Conservation (phyloP, 306 rosid genomes). For the Hippophae tibetana region DNA sequence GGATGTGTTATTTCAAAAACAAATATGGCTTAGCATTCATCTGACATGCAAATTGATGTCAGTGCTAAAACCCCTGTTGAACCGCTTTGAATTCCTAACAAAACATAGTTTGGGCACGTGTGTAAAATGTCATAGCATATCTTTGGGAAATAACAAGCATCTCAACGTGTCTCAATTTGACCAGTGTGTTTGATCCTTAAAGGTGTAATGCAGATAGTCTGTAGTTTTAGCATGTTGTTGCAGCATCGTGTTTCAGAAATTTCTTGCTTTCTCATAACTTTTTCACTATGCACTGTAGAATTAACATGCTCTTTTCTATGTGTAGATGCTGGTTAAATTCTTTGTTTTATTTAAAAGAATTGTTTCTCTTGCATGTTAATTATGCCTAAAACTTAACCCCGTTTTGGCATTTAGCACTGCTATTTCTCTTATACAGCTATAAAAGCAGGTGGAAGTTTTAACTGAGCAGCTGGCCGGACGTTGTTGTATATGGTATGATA, state of each 20-base stretch:
- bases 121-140: too few relatives aligned
- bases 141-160: too few relatives aligned
- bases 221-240: too few relatives aligned
- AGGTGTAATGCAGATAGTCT: too few relatives aligned
- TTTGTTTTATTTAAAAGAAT: slow-evolving; percentile 13
- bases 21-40: slow-evolving; percentile 22
- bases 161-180: too few relatives aligned
- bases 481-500: slow-evolving; percentile 80
- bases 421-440: slow-evolving; percentile 71
- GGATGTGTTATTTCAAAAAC: slow-evolving; percentile 24
- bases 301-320: background rate
- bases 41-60: slow-evolving; percentile 18
- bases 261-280: too few relatives aligned
- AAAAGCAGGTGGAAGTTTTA: slow-evolving; percentile 69
- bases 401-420: slow-evolving; percentile 77
- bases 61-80: background rate
- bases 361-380: slow-evolving; percentile 26
- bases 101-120: background rate
- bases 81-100: background rate
- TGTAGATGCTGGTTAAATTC: background rate
- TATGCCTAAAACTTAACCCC: slow-evolving; percentile 44
- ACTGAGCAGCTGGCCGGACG: slow-evolving; percentile 86
- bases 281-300: background rate
- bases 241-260: too few relatives aligned
- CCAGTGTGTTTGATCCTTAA: too few relatives aligned